Conservation (phyloP, 208 protist species). For the Acanthamoeba sp. region DNA sequence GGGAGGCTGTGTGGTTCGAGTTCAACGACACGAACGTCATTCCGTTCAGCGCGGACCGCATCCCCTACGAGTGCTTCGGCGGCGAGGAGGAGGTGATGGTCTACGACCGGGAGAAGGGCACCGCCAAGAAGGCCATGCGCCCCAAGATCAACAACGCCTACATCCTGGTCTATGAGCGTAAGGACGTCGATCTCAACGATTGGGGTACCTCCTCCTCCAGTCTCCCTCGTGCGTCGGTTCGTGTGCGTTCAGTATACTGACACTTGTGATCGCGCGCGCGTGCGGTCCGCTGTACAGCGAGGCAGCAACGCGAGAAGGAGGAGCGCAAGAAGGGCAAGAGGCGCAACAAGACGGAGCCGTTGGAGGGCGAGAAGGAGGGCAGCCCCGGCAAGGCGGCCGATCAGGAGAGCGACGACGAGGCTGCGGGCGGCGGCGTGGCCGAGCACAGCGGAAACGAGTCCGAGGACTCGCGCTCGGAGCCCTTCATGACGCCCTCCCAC, state of each 20-base stretch:
- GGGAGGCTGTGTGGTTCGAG: conserved; percentile 82
- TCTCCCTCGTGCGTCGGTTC: background rate
- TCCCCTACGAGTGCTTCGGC: conserved; percentile 83
- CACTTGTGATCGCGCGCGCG: background rate
- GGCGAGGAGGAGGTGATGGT: conserved; percentile 83
- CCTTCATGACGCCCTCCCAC: conserved; percentile 52
- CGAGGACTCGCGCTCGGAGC: conserved; percentile 56
- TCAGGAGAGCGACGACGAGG: background rate
- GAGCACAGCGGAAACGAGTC: conserved; percentile 51
- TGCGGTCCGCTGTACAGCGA: background rate
- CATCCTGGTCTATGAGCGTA: conserved; percentile 85
- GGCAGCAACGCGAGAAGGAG: conserved; percentile 20
- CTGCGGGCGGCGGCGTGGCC: background rate
- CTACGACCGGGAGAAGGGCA: conserved; percentile 78
- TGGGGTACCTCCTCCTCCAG: background rate
- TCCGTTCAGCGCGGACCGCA: conserved; percentile 74
- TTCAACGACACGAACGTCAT: conserved; percentile 84
- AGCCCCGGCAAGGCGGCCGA: background rate
- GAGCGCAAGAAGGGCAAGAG: conserved; percentile 44
- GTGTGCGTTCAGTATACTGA: background rate
- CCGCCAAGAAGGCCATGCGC: conserved; percentile 15
- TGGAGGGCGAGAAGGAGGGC: background rate
- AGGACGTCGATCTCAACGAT: conserved; percentile 31
- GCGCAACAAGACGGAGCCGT: conserved; percentile 9
- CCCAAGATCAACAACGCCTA: conserved; percentile 87